Base-by-base conservation (phyloP, 169 alveolate genomes). In the Hepatocystis sp. region DNA sequence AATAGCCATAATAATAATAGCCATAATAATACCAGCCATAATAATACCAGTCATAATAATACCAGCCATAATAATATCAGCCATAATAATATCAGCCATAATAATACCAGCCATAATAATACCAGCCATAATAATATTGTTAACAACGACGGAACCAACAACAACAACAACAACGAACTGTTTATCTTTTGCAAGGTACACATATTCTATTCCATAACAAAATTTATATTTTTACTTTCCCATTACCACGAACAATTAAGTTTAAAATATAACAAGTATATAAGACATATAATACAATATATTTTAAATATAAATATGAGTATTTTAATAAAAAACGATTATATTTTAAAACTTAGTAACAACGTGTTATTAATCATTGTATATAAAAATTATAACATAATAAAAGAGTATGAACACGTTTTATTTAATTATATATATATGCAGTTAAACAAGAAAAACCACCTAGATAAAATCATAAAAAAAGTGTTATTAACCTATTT, bases 391-490 rank as follows among this genome's bases (percentile, higher is more conserved):
- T 17, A 40, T 30, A 15, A 46, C 17, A 15, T 63, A 23, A 64
- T 71, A 36, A 71, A 71, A 71, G 76, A 71, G n/a, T 42, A 25
- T 49, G 86, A 71, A 56, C 55, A 42, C 13, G 86, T 42, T 15
- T 71, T 71, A 25, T 71, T 71, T 40, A 71, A 71, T 49, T 71
- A 58, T 28, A n/a, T 71, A 46, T 56, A n/a, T 71, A 71, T 71
- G 28, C 86, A 71, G 28, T 46, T 71, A 71, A 55, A 39, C 17
- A 23, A 51, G 53, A 19, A 10, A 25, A 19, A 58, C 15, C 11
- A 27, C 28, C 19, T 17, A 0, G 10, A 42, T 10, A 47, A 19
- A 3, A 67, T 47, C 3, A 27, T 71, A 19, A 28, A 71, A 71
- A 42, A 58, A 42, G 28, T 58, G 3, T 0, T 71, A 17, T 63